These are phyloP conservation scores for Yamadazyma siamensis DNA, from an alignment of 1,139 yeast species.

Conservation along the genomic window DNA sequence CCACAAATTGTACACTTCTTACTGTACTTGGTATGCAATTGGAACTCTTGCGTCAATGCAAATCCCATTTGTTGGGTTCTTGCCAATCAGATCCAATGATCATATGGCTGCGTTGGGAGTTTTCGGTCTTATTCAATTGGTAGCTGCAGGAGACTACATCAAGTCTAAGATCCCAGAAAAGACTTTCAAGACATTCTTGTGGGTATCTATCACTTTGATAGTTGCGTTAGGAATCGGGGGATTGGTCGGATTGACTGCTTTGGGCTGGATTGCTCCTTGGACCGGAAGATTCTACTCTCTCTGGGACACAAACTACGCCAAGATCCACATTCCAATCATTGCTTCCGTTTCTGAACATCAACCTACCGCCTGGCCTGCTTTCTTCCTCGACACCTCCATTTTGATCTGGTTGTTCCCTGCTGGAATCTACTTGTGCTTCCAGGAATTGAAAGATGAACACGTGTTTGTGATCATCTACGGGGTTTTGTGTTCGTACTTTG, in stretches of 20 bases:
- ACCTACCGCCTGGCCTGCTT: slow-evolving; percentile 99
- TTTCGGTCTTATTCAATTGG: slow-evolving; percentile 90
- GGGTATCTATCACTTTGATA: slow-evolving; percentile 55
- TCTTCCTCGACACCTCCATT: slow-evolving; percentile 90
- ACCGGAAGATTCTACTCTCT: slow-evolving; percentile 97
- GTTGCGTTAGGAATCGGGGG: slow-evolving; percentile 64
- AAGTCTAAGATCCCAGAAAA: slow-evolving; percentile 68
- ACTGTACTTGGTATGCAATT: slow-evolving; percentile 93
- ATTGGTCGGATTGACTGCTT: slow-evolving; percentile 74
- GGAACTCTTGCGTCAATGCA: slow-evolving; percentile 99
- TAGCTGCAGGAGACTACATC: slow-evolving; percentile 81
- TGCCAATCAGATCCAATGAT: slow-evolving; percentile 95
- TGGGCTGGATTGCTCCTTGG: slow-evolving; percentile 98
- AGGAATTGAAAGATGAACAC: slow-evolving; percentile 87
- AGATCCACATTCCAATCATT: slow-evolving; percentile 96
- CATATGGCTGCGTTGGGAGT: slow-evolving; percentile 99
- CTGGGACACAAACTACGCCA: slow-evolving; percentile 98
- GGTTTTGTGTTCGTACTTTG: slow-evolving; percentile 91
- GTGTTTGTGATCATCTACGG: slow-evolving; percentile 88
- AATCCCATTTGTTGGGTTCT: slow-evolving; percentile 96
- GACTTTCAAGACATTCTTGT: slow-evolving; percentile 72
- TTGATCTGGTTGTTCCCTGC: slow-evolving; percentile 98
- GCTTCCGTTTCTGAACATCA: slow-evolving; percentile 99
- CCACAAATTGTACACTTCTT: slow-evolving; percentile 80
- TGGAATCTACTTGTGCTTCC: slow-evolving; percentile 87